Evolutionary conservation across 768 basidiomycete genomes (phyloP).

Genomic region (Symmetrospora coprosmae): DNA sequence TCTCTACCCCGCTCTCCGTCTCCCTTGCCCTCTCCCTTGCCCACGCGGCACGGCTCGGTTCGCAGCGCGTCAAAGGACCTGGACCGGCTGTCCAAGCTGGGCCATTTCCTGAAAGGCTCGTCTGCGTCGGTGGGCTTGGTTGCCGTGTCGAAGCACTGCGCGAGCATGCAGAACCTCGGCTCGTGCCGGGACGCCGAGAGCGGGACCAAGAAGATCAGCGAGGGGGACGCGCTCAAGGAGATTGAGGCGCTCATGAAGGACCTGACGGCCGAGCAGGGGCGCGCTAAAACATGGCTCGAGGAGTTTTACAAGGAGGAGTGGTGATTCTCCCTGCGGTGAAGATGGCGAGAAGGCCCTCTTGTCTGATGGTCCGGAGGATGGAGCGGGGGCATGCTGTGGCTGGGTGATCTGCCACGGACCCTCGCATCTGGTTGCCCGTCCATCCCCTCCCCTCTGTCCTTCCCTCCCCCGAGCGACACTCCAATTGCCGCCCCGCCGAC

Average conservation of each 20-base stretch:
- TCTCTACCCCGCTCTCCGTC: too few relatives aligned
- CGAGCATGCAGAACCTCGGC: constrained; percentile 79
- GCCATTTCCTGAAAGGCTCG: constrained; percentile 90
- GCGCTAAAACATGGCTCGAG: constrained; percentile 56
- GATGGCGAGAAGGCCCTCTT: too few relatives aligned
- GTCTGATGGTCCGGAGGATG: too few relatives aligned
- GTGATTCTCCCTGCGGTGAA: background rate
- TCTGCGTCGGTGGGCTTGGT: constrained; percentile 79
- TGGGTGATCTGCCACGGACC: too few relatives aligned
- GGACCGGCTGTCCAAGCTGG: constrained; percentile 52
- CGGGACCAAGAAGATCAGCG: constrained; percentile 31
- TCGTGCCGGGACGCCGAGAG: constrained; percentile 49
- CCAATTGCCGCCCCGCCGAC: too few relatives aligned
- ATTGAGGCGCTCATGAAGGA: constrained; percentile 48
- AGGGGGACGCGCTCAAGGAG: constrained; percentile 37
- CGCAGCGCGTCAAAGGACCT: constrained; percentile 42
- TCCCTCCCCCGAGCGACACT: too few relatives aligned
- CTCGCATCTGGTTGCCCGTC: too few relatives aligned
- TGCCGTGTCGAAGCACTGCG: constrained; percentile 70
- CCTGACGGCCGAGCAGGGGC: constrained; percentile 55
- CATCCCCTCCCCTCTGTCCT: too few relatives aligned
- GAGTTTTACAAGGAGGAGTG: constrained; percentile 39
- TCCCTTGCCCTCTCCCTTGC: too few relatives aligned
- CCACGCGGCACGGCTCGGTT: too few relatives aligned
- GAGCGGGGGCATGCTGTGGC: too few relatives aligned